Evolutionary conservation across 768 basidiomycete species (phyloP), one percentile per base, ranked within the genome.

Genomic region (Kockovaella imperatae): DNA sequence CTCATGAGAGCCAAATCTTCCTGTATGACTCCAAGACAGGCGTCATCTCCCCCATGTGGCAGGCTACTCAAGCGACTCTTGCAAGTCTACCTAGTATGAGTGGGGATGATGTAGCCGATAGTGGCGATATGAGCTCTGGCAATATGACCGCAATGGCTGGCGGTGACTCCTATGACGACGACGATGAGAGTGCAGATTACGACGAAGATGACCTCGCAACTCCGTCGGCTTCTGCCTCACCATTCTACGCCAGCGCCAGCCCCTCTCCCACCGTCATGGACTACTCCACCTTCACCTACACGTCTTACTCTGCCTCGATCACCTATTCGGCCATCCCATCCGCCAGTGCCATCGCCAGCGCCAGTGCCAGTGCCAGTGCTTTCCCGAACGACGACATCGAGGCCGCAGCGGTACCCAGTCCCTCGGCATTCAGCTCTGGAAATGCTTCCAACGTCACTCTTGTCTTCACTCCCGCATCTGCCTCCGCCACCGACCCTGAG

Each of bases 1-100:
- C 53, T 5, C 73, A 77, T 57, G 69, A 67, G 56, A 80, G 78
- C 53, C 84, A 87, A 64, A 54, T 73, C 4, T 87, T 86, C 66
- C 67, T 75, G 26, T 85, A 78, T 62, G 72, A 82, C 54, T 60
- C 70, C 13, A 50, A 46, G 0, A 77, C 75, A 10, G 77, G 78
- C 5, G 69, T 71, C 18, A 61, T 87, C 46, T 72, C 69, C 23
- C 85, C 84, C 3, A 77, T 79, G 57, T 79, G 77, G 75, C 61
- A 63, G 49, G 59, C 32, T 53, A 49, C 56, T 13, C 26, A n/a
- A n/a, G n/a, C n/a, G n/a, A n/a, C n/a, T 17, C 29, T 14, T 28
- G 29, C 36, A 5, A 32, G 11, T 38, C 45, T 29, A 38, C 35
- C 20, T 35, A n/a, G 35, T 23, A 18, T n/a, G n/a, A n/a, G n/a